A percentile compares a stretch with the other conserved stretches of the same genome.
phyloP scores from a whole-genome alignment of 768 basidiomycete genomes.

The Suillus tomentosus region DNA sequence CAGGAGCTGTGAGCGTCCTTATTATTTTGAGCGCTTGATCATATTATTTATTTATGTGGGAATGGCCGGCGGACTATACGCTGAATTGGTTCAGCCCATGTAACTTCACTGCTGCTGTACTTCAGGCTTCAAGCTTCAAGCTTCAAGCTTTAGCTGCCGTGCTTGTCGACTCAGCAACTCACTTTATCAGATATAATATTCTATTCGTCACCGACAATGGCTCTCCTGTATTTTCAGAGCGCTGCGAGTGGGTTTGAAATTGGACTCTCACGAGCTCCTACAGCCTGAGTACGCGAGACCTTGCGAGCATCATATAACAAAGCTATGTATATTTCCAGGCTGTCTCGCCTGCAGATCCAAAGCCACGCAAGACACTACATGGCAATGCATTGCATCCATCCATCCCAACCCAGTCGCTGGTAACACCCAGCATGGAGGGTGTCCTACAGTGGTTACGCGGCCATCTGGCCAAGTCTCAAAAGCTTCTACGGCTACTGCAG shows the following conservation, averaged over 20 bases:
- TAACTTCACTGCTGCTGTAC: not conserved
- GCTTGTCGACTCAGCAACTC: not conserved
- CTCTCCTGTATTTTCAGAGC: not conserved
- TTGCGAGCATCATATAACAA: not conserved
- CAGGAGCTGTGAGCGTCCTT: too few relatives aligned
- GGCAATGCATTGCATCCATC: not conserved
- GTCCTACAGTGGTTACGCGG: not conserved
- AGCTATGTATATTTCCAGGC: not conserved
- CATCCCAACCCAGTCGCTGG: not conserved
- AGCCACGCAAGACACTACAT: not conserved
- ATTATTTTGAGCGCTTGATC: too few relatives aligned
- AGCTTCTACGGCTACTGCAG: conserved; percentile 39
- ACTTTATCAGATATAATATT: not conserved
- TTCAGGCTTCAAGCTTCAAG: not conserved
- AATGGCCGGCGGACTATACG: not conserved
- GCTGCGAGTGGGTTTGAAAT: not conserved
- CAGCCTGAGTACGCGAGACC: not conserved
- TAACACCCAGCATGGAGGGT: not conserved
- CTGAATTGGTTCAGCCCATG: not conserved
- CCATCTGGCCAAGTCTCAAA: conserved; percentile 7
- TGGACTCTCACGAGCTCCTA: not conserved
- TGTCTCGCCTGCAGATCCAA: not conserved
- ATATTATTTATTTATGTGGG: not conserved
- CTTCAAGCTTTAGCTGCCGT: too few relatives aligned
- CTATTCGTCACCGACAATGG: not conserved